Evolutionary conservation across 176 grass and related monocot genomes (phyloP).

Genomic region (Juncus effusus): DNA sequence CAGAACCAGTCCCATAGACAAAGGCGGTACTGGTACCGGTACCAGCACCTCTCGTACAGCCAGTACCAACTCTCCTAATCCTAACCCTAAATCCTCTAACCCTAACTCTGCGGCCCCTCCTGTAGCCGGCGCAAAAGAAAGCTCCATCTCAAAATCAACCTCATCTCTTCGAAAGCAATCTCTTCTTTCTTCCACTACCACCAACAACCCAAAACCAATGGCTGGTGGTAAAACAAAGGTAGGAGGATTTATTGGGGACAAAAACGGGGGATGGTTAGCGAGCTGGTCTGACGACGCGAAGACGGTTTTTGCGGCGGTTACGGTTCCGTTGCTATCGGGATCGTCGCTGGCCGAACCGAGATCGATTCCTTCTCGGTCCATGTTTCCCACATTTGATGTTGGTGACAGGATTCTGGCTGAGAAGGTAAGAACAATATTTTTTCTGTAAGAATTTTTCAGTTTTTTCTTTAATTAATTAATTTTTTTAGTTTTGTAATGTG

Average conservation of each 20-base stretch:
- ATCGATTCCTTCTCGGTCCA: slow-evolving; percentile 89
- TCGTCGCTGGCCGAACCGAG: slow-evolving; percentile 72
- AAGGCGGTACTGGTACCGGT: slow-evolving; percentile 22
- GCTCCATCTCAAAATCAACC: not conserved
- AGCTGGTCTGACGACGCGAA: slow-evolving; percentile 92
- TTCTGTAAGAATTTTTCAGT: not conserved
- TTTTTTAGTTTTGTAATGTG: not conserved
- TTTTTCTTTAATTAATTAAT: not conserved
- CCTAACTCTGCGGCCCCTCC: slow-evolving; percentile 38
- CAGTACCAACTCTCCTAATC: slow-evolving; percentile 1
- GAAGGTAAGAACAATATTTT: slow-evolving; percentile 47
- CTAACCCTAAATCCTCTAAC: not conserved
- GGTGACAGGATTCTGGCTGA: slow-evolving; percentile 89
- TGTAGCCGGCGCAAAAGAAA: slow-evolving; percentile 20
- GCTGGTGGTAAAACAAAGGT: too few relatives aligned
- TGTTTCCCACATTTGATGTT: slow-evolving; percentile 94
- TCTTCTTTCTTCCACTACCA: not conserved
- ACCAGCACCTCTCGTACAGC: not conserved
- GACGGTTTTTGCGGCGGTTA: slow-evolving; percentile 65
- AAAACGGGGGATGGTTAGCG: slow-evolving; percentile 65
- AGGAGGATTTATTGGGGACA: slow-evolving; percentile 15
- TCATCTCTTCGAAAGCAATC: slow-evolving; percentile 3
- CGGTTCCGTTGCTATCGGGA: slow-evolving; percentile 71
- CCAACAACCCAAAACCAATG: not conserved
- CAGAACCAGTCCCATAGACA: slow-evolving; percentile 31